Conservation (phyloP, 1,139 yeast genomes). For the Saccharomyces hybrid region DNA sequence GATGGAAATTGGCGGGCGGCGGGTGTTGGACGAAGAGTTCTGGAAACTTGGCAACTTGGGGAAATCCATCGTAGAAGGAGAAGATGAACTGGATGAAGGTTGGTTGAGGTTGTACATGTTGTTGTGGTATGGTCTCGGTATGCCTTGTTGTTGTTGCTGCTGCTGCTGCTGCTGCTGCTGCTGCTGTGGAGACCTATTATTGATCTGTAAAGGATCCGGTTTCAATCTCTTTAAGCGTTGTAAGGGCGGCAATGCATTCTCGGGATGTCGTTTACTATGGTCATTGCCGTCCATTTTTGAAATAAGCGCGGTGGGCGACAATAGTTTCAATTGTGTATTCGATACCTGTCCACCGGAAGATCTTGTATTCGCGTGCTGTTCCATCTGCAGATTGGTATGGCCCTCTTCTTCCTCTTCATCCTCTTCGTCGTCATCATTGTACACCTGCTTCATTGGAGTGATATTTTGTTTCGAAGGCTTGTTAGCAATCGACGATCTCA, state of each 20-base stretch:
- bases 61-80: background rate
- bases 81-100: background rate
- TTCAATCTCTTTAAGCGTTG: background rate
- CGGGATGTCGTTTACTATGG: background rate
- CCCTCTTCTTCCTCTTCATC: background rate
- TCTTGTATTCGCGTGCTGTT: background rate
- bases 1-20: background rate
- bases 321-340: background rate
- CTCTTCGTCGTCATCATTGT: background rate
- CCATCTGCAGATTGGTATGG: background rate
- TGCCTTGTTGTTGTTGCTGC: background rate
- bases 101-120: background rate
- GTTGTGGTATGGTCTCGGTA: background rate
- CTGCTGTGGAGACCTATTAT: background rate
- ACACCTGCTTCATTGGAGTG: background rate
- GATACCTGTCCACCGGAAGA: background rate
- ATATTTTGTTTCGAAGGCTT: background rate
- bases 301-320: background rate
- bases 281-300: background rate
- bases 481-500: background rate
- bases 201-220: background rate
- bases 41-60: background rate
- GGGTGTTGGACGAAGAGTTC: background rate
- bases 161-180: background rate
- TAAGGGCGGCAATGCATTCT: background rate